Base-by-base conservation (phyloP, 768 basidiomycete genomes). In the Lyophyllum semitale region DNA sequence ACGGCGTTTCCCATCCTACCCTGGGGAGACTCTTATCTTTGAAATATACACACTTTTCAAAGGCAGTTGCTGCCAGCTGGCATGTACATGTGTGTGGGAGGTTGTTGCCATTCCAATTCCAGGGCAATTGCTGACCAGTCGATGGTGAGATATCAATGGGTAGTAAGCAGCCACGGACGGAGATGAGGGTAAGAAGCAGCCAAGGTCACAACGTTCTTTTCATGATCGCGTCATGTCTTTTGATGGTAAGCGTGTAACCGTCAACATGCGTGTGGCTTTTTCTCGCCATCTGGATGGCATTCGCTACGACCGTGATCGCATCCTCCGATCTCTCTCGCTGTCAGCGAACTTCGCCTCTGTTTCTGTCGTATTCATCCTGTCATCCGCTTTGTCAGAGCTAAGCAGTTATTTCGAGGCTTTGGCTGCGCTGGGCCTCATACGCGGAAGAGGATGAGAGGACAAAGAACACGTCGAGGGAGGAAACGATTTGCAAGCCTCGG, bases 301-400 rank as follows among this genome's bases (percentile, higher is more conserved):
- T 74, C 87, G 11, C 84, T 93, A 60, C 81, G 89, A 13, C 91
- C 90, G 6, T 92, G 89, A 85, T 77, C 80, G 4, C 85, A 86
- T 33, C 84, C 83, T 29, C 74, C n/a, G n/a, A n/a, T 93, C n/a
- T 79, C 83, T 1, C 81, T 93, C 15, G 72, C 80, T 12, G 87
- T 92, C 38, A 80, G 4, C 85, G 86, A 91, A 93, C 75, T 85
- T 93, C 48, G 90, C 92, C 22, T 93, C 91, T 0, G 91, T 93
- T 40, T 92, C 91, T 1, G 89, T 83, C 11, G 91, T 90, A 0
- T 92, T 93, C 64, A 79, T 88, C 57, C 78, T 93, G 22, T 84
- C 84, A 0, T 83, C 86, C 8, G 72, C 74, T 3, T 68, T 80
- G 54, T 73, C 77, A 35, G 73, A 72, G 59, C 59, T 67, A n/a